phyloP scores from a whole-genome alignment of 2,329 filamentous ascomycete species.

The Keithomyces neogunnii region DNA sequence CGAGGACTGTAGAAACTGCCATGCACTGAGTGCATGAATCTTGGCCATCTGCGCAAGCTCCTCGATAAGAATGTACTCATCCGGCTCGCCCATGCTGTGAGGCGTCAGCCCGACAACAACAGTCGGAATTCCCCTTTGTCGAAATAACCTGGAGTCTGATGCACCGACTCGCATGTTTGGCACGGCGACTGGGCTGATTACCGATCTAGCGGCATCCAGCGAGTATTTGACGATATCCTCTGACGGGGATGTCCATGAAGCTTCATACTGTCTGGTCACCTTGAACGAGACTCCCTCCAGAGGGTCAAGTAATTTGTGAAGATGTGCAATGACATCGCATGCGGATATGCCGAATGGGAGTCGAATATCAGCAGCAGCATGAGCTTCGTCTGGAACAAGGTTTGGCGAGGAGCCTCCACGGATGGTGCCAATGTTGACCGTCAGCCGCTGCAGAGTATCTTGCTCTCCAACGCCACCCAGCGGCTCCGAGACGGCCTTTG shows the following conservation, averaged over 20 bases:
- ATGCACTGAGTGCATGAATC: constrained; percentile 8
- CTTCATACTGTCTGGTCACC: constrained; percentile 5
- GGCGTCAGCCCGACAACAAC: constrained; percentile 10
- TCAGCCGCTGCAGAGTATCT: constrained; percentile 3
- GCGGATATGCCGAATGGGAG: constrained; percentile 7
- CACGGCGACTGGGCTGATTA: constrained; percentile 3
- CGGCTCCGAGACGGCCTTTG: constrained; percentile 6
- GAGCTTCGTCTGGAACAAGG: constrained; percentile 7
- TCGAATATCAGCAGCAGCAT: constrained; percentile 7
- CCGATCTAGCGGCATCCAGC: constrained; percentile 4
- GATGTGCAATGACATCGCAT: not conserved
- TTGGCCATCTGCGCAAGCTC: constrained; percentile 9
- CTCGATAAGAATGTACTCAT: constrained; percentile 6
- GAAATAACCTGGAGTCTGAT: constrained; percentile 9
- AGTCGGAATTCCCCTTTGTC: constrained; percentile 5
- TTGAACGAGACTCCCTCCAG: constrained; percentile 1
- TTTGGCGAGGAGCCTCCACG: constrained; percentile 9
- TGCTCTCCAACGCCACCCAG: constrained; percentile 8
- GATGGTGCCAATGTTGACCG: constrained; percentile 11
- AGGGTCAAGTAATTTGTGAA: not conserved
- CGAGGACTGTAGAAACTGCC: not conserved
- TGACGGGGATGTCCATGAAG: constrained; percentile 7
- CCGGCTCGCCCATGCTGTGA: constrained; percentile 8
- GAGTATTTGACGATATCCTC: constrained; percentile 6
- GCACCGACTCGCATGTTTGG: constrained; percentile 9